phyloP scores from a whole-genome alignment of 371 early-diverging fungal species.

The Umbelopsis sp. region DNA sequence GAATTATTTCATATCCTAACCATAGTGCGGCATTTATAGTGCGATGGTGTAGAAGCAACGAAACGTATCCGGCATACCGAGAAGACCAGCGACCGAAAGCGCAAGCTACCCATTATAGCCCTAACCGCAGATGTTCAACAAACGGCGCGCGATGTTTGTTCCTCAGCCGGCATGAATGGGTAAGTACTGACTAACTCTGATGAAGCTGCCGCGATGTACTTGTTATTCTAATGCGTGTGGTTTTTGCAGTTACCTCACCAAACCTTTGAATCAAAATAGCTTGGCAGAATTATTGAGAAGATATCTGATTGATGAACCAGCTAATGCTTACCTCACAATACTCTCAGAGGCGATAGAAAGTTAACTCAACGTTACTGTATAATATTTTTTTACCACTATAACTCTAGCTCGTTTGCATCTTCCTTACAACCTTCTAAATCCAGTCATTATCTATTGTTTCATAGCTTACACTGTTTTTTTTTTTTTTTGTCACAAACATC shows the following conservation, averaged over 20 bases:
- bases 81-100: constrained; percentile 19
- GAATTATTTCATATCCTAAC: too few species aligned
- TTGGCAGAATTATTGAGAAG: constrained; percentile 33
- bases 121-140: constrained; percentile 59
- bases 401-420: not conserved
- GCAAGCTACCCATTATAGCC: constrained; percentile 39
- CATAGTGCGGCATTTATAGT: constrained; percentile 21
- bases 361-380: not conserved
- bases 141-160: constrained; percentile 54
- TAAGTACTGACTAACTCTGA: constrained; percentile 12
- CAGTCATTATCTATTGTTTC: too few species aligned
- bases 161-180: constrained; percentile 57
- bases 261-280: constrained; percentile 43
- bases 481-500: not conserved
- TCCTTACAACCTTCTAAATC: not conserved
- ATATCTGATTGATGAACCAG: constrained; percentile 22
- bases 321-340: not conserved
- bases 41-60: constrained; percentile 55
- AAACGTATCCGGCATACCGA: constrained; percentile 43
- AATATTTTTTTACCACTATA: not conserved
- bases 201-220: too few species aligned
- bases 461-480: too few species aligned
- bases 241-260: constrained; percentile 38
- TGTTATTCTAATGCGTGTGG: too few species aligned
- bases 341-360: too few species aligned